phyloP scores from a whole-genome alignment of 2,329 filamentous ascomycete species.

The Ophiocordyceps camponoti-rufipedis region DNA sequence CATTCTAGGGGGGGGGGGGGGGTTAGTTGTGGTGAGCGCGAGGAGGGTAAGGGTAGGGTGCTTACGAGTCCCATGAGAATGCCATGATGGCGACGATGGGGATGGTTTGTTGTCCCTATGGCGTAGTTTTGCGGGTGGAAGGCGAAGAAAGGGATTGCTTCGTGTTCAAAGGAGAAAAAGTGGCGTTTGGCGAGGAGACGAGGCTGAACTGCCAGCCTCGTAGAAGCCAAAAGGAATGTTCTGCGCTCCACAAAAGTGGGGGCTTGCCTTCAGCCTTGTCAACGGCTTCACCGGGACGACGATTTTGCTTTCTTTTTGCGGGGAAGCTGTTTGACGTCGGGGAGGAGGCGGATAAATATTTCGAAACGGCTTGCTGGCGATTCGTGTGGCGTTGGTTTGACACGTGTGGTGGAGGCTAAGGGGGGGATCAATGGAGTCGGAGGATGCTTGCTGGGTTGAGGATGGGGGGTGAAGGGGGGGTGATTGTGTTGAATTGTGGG shows the following conservation, averaged over 20 bases:
- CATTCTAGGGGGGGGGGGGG: slow-evolving; percentile 19
- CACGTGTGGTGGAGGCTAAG: too few species aligned
- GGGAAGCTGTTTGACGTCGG: too few species aligned
- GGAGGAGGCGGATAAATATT: too few species aligned
- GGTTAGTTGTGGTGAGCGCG: not conserved
- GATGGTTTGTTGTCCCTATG: not conserved
- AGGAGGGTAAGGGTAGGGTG: not conserved
- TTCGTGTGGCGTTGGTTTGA: too few species aligned
- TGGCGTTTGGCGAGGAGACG: not conserved
- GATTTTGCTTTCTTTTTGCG: too few species aligned
- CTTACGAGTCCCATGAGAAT: slow-evolving; percentile 5
- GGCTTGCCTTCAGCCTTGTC: not conserved
- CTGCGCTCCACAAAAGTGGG: not conserved
- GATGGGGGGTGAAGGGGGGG: too few species aligned
- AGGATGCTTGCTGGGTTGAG: too few species aligned
- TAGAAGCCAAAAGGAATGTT: not conserved
- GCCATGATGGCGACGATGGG: not conserved
- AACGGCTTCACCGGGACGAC: too few species aligned
- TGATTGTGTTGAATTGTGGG: too few species aligned
- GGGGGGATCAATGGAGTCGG: too few species aligned
- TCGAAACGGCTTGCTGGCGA: too few species aligned
- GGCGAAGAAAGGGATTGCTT: not conserved
- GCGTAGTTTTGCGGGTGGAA: not conserved
- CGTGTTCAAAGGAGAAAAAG: not conserved
- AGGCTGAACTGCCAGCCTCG: not conserved